A percentile compares a stretch with the other conserved stretches of the same genome.
These are phyloP conservation scores for Paracoccidioides brasiliensis DNA, from an alignment of 2,329 filamentous ascomycete species.

Conservation along the genomic window DNA sequence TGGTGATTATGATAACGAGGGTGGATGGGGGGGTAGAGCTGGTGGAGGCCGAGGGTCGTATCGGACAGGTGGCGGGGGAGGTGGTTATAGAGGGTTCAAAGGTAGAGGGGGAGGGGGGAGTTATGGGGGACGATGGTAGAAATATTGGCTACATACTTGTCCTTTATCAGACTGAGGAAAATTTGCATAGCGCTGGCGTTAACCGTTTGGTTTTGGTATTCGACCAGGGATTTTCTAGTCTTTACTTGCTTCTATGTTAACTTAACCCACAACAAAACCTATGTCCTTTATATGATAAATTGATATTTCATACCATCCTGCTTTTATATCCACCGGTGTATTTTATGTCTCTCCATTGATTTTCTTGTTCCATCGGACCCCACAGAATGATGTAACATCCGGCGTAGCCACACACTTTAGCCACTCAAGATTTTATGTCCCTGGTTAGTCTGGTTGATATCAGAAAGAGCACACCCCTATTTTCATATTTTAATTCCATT, in stretches of 20 bases:
- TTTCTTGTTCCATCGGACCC: too few relatives aligned
- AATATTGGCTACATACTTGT: background rate
- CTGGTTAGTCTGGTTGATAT: too few relatives aligned
- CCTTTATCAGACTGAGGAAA: constrained; percentile 2
- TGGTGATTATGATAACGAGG: constrained; percentile 40
- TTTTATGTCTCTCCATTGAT: background rate
- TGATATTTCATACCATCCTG: background rate
- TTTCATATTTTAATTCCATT: too few relatives aligned
- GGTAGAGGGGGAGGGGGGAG: constrained; percentile 29
- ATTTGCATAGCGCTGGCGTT: constrained; percentile 34
- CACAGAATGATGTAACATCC: too few relatives aligned
- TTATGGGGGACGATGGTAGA: constrained; percentile 28
- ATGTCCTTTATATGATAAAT: background rate
- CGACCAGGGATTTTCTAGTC: background rate
- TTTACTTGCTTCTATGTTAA: constrained; percentile 5
- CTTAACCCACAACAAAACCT: background rate
- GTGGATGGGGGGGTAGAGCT: constrained; percentile 38
- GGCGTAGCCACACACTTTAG: too few relatives aligned
- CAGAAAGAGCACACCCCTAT: too few relatives aligned
- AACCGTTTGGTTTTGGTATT: constrained; percentile 1
- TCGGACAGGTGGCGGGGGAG: constrained; percentile 32
- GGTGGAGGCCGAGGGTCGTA: constrained; percentile 33
- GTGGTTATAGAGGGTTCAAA: constrained; percentile 34
- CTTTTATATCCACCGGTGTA: background rate
- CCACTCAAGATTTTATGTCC: too few relatives aligned